A percentile compares a stretch with the other conserved stretches of the same genome.
phyloP scores from a whole-genome alignment of 305 asterid species.

The Fraxinus velutina region DNA sequence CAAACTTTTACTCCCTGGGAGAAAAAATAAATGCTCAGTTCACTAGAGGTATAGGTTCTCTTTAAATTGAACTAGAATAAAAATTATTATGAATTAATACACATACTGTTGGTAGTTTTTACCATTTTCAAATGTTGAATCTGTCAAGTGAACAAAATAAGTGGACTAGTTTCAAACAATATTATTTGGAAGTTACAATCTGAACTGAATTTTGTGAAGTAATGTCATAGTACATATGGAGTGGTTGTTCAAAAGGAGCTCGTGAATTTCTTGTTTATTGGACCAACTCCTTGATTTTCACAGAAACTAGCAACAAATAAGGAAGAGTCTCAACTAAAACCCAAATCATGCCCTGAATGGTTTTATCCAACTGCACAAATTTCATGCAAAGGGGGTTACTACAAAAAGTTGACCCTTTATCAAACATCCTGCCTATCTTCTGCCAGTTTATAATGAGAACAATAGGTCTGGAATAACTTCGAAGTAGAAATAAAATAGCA shows the following conservation, averaged over 20 bases:
- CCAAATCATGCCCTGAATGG: neutral
- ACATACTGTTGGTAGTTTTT: neutral
- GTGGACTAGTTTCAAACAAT: neutral
- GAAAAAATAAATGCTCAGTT: constrained; percentile 18
- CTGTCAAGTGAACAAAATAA: neutral
- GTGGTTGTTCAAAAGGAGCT: neutral
- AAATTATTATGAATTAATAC: neutral
- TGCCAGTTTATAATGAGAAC: neutral
- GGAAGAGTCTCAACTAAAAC: neutral
- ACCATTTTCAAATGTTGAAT: neutral
- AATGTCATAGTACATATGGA: neutral
- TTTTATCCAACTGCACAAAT: neutral
- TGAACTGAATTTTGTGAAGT: neutral
- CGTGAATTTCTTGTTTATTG: neutral
- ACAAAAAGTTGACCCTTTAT: neutral
- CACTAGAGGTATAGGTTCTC: neutral
- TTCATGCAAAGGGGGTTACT: neutral
- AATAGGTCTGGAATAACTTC: neutral
- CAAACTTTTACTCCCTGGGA: constrained; percentile 78
- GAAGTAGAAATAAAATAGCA: neutral
- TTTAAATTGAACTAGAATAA: neutral
- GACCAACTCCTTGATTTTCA: neutral
- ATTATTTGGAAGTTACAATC: neutral
- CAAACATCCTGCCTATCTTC: neutral
- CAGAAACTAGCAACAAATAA: neutral